phyloP scores from a whole-genome alignment of 306 rosid species.

The Pyrus communis region DNA sequence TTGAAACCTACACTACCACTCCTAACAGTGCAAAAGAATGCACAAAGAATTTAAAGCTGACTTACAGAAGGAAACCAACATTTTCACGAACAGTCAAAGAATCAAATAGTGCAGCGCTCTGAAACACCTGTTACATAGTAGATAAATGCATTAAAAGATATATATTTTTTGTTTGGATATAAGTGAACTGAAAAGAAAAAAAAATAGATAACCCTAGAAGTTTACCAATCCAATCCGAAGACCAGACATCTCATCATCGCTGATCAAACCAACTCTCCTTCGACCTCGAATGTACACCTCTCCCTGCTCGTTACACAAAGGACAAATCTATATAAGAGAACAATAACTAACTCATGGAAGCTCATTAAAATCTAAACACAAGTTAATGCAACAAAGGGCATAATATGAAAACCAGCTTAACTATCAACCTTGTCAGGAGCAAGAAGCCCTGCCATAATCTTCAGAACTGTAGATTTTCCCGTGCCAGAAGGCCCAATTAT shows the following conservation, averaged over 20 bases:
- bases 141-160: background rate
- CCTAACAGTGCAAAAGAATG: background rate
- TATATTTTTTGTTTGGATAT: background rate
- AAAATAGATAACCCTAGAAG: conserved; percentile 1
- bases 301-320: conserved; percentile 50
- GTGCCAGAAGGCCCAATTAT: conserved; percentile 99
- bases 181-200: background rate
- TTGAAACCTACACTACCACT: background rate
- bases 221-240: conserved; percentile 91
- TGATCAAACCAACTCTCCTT: conserved; percentile 78
- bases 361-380: background rate
- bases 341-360: background rate
- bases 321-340: conserved; percentile 7
- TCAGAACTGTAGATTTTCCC: conserved; percentile 85
- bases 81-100: conserved; percentile 94
- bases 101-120: conserved; percentile 99
- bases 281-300: conserved; percentile 84
- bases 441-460: conserved; percentile 92
- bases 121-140: conserved; percentile 68
- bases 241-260: conserved; percentile 83
- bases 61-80: conserved; percentile 97
- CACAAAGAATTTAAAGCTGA: conserved; percentile 3
- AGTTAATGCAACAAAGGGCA: conserved; percentile 3
- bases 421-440: conserved; percentile 70
- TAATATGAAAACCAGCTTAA: background rate